These are phyloP conservation scores for Termitomyces sp. DNA, from an alignment of 768 basidiomycete species.

Conservation along the genomic window DNA sequence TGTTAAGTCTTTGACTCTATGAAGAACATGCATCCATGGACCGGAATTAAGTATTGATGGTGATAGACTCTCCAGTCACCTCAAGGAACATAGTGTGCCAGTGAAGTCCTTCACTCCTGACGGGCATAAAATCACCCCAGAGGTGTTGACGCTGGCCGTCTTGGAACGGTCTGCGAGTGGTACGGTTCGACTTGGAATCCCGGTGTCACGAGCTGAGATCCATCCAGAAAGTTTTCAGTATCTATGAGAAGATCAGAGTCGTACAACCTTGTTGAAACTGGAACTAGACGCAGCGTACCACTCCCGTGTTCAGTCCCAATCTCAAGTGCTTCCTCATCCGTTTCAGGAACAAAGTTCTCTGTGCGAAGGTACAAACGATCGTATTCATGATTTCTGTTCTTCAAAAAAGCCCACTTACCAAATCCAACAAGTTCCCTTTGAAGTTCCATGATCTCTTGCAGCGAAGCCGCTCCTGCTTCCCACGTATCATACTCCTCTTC, in stretches of 20 bases:
- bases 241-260: background rate
- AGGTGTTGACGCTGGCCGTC: conserved; percentile 8
- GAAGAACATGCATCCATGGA: too few relatives aligned
- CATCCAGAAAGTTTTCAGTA: background rate
- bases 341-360: conserved; percentile 10
- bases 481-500: conserved; percentile 19
- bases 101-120: conserved; percentile 35
- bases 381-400: background rate
- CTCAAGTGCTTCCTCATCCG: background rate
- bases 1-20: background rate
- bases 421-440: conserved; percentile 9
- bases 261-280: background rate
- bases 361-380: background rate
- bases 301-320: background rate
- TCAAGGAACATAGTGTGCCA: background rate
- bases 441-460: conserved; percentile 16
- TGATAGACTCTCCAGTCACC: background rate
- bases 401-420: conserved; percentile 2
- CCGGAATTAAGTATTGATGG: background rate
- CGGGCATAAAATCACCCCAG: conserved; percentile 31
- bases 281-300: background rate
- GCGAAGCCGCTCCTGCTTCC: conserved; percentile 20
- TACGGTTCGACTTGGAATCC: background rate
- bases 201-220: background rate
- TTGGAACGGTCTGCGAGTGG: conserved; percentile 6